These are phyloP conservation scores for Orobanche coerulescens DNA, from an alignment of 257 asterid species.

Conservation along the genomic window DNA sequence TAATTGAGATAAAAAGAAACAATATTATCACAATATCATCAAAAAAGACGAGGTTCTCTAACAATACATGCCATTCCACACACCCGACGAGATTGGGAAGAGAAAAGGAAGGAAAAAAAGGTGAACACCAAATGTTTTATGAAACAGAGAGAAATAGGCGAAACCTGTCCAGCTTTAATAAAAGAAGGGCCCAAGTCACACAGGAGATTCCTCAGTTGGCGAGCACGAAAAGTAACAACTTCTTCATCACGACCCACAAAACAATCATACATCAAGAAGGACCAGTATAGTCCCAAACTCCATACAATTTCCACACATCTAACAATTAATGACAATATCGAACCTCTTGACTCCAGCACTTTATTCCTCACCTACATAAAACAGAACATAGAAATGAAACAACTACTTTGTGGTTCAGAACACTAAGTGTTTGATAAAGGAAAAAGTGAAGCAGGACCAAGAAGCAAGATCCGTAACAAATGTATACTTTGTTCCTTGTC, in stretches of 20 bases:
- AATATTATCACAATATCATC: neutral
- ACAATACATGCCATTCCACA: neutral
- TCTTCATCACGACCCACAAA: constrained; percentile 92
- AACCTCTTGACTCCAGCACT: constrained; percentile 91
- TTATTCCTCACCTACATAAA: constrained; percentile 62
- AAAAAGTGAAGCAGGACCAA: neutral
- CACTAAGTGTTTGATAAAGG: constrained; percentile 5
- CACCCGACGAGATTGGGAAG: neutral
- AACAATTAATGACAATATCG: constrained; percentile 66
- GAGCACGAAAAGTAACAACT: constrained; percentile 97
- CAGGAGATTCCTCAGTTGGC: constrained; percentile 83
- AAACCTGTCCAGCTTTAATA: constrained; percentile 99
- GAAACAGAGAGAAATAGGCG: constrained; percentile 8
- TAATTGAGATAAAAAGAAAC: neutral
- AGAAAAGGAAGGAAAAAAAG: too few relatives aligned
- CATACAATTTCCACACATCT: constrained; percentile 95
- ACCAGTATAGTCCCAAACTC: constrained; percentile 94
- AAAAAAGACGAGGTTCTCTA: neutral
- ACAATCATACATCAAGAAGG: constrained; percentile 68
- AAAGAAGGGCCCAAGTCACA: constrained; percentile 98
- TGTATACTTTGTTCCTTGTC: neutral
- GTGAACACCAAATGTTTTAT: constrained; percentile 1
- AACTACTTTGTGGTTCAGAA: neutral
- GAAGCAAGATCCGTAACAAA: neutral
- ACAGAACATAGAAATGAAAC: constrained; percentile 6